Evolutionary conservation across 495 filamentous ascomycete species (phyloP).

Genomic region (Sordaria brevicollis): DNA sequence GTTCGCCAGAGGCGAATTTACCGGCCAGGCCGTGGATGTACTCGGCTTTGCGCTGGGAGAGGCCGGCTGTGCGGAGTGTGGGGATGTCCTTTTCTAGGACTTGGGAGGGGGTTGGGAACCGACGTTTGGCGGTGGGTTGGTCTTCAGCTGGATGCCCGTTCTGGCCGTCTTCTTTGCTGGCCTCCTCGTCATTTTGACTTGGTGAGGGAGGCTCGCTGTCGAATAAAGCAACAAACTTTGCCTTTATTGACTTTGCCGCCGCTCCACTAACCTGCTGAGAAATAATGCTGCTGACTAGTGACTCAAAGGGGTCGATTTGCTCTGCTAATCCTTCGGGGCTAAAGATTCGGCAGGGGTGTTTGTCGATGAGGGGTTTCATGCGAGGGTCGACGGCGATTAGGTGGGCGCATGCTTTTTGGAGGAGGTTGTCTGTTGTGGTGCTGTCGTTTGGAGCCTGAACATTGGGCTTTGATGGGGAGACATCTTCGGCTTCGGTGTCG

Average conservation of each 20-base stretch:
- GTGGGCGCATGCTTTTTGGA: slow-evolving; percentile 70
- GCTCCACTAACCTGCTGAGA: slow-evolving; percentile 92
- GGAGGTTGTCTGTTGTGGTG: slow-evolving; percentile 60
- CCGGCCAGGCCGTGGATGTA: slow-evolving; percentile 78
- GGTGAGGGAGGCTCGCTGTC: neutral
- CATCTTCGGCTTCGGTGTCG: slow-evolving; percentile 21
- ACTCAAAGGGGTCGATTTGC: slow-evolving; percentile 76
- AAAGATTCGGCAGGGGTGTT: slow-evolving; percentile 69
- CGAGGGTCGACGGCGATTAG: slow-evolving; percentile 66
- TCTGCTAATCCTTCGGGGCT: slow-evolving; percentile 74
- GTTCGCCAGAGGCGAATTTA: slow-evolving; percentile 65
- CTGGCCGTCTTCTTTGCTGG: slow-evolving; percentile 2
- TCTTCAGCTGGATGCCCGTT: neutral
- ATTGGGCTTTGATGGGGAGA: slow-evolving; percentile 48
- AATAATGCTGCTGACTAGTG: slow-evolving; percentile 76
- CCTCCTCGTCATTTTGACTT: neutral
- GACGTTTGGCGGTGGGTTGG: slow-evolving; percentile 10
- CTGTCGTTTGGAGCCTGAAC: slow-evolving; percentile 21
- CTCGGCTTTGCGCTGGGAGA: slow-evolving; percentile 89
- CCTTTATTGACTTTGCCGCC: slow-evolving; percentile 78
- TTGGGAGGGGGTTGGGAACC: slow-evolving; percentile 69
- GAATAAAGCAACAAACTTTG: slow-evolving; percentile 77
- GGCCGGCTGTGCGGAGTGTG: slow-evolving; percentile 68
- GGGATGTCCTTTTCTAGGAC: slow-evolving; percentile 51
- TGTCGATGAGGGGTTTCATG: slow-evolving; percentile 60